These are phyloP conservation scores for Kazachstania taianensis DNA, from an alignment of 805 yeast genomes.

Conservation along the genomic window DNA sequence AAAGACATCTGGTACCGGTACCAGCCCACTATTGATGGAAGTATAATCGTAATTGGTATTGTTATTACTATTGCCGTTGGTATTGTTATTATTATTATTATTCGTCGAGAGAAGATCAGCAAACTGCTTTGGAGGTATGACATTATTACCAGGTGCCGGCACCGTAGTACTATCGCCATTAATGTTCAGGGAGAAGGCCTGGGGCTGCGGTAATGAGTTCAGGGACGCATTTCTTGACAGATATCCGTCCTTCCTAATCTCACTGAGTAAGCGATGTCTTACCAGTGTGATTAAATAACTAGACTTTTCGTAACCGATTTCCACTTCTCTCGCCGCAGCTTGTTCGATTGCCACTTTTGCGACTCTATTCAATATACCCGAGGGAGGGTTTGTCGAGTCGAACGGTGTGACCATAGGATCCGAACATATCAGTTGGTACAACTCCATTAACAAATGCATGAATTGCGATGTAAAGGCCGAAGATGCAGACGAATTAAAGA, in stretches of 20 bases:
- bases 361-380: constrained; percentile 52
- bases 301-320: constrained; percentile 32
- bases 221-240: constrained; percentile 22
- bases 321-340: constrained; percentile 27
- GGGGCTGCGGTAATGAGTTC: constrained; percentile 16
- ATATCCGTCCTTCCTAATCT: constrained; percentile 23
- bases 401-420: constrained; percentile 63
- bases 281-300: constrained; percentile 31
- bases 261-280: constrained; percentile 31
- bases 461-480: constrained; percentile 30
- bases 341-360: constrained; percentile 43
- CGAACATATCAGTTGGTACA: constrained; percentile 39
- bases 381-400: constrained; percentile 53
- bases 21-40: no score
- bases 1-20: no score
- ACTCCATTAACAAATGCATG: constrained; percentile 36
- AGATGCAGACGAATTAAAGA: not conserved
- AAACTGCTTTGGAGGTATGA: not conserved
- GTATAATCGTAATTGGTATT: constrained; percentile 1
- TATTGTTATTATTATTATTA: not conserved
- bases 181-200: no score
- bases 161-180: no score
- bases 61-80: constrained; percentile 1
- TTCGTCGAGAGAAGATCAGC: not conserved
- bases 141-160: no score